Conservation (phyloP, 1,139 yeast genomes). For the Blastobotrys buckinghamii region DNA sequence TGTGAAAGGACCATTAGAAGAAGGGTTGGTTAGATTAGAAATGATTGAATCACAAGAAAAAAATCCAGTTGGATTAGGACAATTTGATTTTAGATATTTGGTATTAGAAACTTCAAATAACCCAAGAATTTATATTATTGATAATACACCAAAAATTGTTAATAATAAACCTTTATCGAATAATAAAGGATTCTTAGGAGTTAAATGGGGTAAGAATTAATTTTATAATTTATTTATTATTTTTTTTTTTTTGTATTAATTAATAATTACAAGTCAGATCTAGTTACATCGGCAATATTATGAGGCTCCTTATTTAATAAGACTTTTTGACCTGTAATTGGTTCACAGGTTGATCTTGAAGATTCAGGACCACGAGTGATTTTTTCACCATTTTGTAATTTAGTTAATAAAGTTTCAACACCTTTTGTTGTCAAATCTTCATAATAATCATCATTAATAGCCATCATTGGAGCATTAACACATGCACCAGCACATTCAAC, state of each 20-base stretch:
- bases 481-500: constrained; percentile 93
- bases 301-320: constrained; percentile 56
- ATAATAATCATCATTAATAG: constrained; percentile 73
- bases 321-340: constrained; percentile 63
- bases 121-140: constrained; percentile 62
- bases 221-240: background rate
- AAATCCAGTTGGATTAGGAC: constrained; percentile 41
- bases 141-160: constrained; percentile 38
- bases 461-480: constrained; percentile 87
- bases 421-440: constrained; percentile 76
- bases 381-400: constrained; percentile 58
- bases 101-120: constrained; percentile 72
- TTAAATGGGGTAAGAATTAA: constrained; percentile 67
- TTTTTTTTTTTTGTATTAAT: background rate
- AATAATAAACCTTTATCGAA: constrained; percentile 19
- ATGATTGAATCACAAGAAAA: constrained; percentile 42
- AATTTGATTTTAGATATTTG: constrained; percentile 67
- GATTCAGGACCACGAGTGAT: constrained; percentile 63
- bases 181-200: constrained; percentile 63
- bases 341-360: constrained; percentile 72
- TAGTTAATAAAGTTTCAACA: constrained; percentile 55
- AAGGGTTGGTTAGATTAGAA: constrained; percentile 72
- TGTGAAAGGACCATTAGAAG: constrained; percentile 54
- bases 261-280: constrained; percentile 28
- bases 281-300: constrained; percentile 59